Evolutionary conservation across 2,329 filamentous ascomycete species (phyloP).

Genomic region (Proliferodiscus dingleyae): DNA sequence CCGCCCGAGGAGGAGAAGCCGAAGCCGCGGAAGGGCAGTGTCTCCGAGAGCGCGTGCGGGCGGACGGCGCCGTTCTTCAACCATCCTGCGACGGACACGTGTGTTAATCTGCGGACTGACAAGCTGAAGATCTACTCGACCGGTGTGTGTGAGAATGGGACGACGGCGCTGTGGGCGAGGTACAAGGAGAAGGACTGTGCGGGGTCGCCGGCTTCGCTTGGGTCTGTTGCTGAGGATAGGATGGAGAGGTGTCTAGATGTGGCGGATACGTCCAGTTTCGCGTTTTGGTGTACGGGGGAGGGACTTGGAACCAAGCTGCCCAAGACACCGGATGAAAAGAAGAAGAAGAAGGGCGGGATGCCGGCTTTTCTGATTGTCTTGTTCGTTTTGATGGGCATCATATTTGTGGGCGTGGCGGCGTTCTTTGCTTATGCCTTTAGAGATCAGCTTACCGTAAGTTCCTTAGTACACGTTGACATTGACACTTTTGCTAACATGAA

Average conservation of each 20-base stretch:
- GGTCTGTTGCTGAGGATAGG: background rate
- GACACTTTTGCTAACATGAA: background rate
- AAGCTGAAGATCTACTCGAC: slow-evolving; percentile 8
- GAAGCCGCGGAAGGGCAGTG: slow-evolving; percentile 6
- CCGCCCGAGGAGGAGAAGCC: slow-evolving; percentile 3
- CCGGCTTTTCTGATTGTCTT: background rate
- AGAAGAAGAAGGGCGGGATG: background rate
- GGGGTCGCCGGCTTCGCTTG: background rate
- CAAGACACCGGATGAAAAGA: background rate
- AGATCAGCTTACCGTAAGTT: background rate
- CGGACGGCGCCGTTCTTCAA: slow-evolving; percentile 2
- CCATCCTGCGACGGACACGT: slow-evolving; percentile 12
- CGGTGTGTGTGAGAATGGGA: slow-evolving; percentile 10
- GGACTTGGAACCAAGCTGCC: background rate
- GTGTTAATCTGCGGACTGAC: slow-evolving; percentile 7
- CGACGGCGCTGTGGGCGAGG: slow-evolving; percentile 4
- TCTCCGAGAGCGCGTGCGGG: slow-evolving; percentile 7
- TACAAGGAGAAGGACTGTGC: slow-evolving; percentile 4
- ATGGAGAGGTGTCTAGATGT: slow-evolving; percentile 7
- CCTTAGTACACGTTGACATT: background rate
- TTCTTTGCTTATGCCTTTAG: slow-evolving; percentile 2
- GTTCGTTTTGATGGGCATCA: background rate
- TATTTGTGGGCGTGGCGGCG: background rate
- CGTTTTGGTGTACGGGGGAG: slow-evolving; percentile 12
- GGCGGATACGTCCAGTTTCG: slow-evolving; percentile 4